Percentiles rank a stretch among this genome's conserved stretches.
phyloP scores from a whole-genome alignment of 2,329 filamentous ascomycete species.

The Colletotrichum zoysiae region DNA sequence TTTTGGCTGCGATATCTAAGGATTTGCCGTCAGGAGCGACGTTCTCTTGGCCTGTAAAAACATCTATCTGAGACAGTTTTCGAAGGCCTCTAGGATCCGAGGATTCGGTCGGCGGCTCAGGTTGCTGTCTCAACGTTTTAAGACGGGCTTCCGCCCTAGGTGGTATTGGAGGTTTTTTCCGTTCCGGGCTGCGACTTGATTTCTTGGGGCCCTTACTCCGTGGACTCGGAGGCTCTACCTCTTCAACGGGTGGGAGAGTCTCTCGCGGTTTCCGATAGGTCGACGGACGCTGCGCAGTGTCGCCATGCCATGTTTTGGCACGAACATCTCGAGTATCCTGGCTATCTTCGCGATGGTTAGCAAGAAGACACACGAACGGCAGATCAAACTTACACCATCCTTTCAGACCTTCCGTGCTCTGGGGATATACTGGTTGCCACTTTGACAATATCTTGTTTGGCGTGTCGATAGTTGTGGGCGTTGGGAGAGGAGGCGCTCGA shows the following conservation, averaged over 20 bases:
- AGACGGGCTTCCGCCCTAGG: conserved; percentile 25
- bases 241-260: background rate
- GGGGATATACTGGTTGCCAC: conserved; percentile 34
- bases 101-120: background rate
- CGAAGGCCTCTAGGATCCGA: conserved; percentile 2
- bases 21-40: background rate
- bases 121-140: background rate
- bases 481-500: conserved; percentile 10
- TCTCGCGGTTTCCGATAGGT: conserved; percentile 8
- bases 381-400: conserved; percentile 14
- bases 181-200: background rate
- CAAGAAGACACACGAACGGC: background rate
- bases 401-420: conserved; percentile 15
- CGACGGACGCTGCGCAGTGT: conserved; percentile 31
- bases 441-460: conserved; percentile 34
- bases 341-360: conserved; percentile 4
- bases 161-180: conserved; percentile 21
- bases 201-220: conserved; percentile 4
- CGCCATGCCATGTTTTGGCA: conserved; percentile 35
- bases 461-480: conserved; percentile 29
- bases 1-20: background rate
- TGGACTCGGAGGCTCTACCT: conserved; percentile 15
- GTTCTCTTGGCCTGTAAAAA: background rate
- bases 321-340: conserved; percentile 22
- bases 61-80: conserved; percentile 7